These are phyloP conservation scores for Ehretia macrophylla DNA, from an alignment of 257 asterid species.

Conservation along the genomic window DNA sequence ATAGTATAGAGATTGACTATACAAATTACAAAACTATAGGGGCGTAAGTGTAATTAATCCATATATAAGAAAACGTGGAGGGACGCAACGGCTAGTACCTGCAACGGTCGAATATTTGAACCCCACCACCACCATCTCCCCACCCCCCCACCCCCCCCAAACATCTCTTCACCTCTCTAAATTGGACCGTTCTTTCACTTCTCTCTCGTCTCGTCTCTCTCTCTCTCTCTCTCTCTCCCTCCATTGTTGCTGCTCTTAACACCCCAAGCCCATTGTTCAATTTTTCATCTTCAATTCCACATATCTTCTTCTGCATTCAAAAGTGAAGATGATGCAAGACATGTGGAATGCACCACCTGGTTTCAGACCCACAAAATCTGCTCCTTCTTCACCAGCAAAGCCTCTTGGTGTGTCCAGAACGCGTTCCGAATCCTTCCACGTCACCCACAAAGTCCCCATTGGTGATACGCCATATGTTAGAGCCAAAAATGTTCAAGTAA, in stretches of 20 bases:
- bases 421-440: slow-evolving; percentile 70
- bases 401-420: slow-evolving; percentile 72
- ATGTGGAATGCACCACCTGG: slow-evolving; percentile 93
- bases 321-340: slow-evolving; percentile 63
- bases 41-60: too few species aligned
- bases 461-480: slow-evolving; percentile 91
- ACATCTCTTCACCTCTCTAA: slow-evolving; percentile 26
- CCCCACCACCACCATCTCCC: slow-evolving; percentile 4
- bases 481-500: slow-evolving; percentile 91
- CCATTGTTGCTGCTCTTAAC: slow-evolving; percentile 3
- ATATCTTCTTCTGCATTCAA: slow-evolving; percentile 6
- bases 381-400: slow-evolving; percentile 92
- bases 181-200: slow-evolving; percentile 21
- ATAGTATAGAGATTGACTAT: too few species aligned
- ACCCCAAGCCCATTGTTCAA: not conserved
- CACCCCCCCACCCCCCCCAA: slow-evolving; percentile 10
- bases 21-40: too few species aligned
- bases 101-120: slow-evolving; percentile 63
- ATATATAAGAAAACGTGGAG: not conserved
- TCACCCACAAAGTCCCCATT: slow-evolving; percentile 82
- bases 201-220: slow-evolving; percentile 5
- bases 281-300: slow-evolving; percentile 13
- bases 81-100: slow-evolving; percentile 65
- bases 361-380: slow-evolving; percentile 80
- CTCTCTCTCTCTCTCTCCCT: slow-evolving; percentile 1